Percentiles rank a stretch among this genome's conserved stretches.
These are phyloP conservation scores for Penicillium sp. DNA, from an alignment of 2,329 filamentous ascomycete genomes.

Conservation along the genomic window DNA sequence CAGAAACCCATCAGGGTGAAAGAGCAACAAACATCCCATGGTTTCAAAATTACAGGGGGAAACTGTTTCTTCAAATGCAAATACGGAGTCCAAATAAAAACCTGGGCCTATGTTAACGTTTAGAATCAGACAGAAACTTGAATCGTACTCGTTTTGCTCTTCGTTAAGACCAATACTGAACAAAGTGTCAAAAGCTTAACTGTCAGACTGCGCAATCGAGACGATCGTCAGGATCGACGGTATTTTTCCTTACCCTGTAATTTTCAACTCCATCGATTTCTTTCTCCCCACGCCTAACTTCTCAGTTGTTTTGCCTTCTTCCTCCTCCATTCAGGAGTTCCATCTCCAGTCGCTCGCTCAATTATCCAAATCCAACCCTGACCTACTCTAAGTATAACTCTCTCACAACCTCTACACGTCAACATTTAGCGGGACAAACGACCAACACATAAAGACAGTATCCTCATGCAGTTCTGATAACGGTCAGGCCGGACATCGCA, in stretches of 20 bases:
- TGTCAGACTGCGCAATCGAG: background rate
- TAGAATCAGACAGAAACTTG: background rate
- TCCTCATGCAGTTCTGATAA: conserved; percentile 8
- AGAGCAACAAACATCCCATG: conserved; percentile 4
- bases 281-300: conserved; percentile 7
- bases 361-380: background rate
- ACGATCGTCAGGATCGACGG: conserved; percentile 8
- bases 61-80: background rate
- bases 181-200: conserved; percentile 1
- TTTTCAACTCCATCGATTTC: conserved; percentile 7
- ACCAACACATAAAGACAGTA: background rate
- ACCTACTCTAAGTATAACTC: background rate
- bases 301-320: conserved; percentile 4
- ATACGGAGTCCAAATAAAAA: background rate
- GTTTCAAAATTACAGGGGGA: background rate
- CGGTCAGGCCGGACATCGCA: conserved; percentile 5
- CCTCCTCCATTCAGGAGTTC: conserved; percentile 3
- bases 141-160: background rate
- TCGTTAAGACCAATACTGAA: background rate
- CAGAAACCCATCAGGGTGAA: conserved; percentile 3
- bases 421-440: background rate
- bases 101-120: background rate
- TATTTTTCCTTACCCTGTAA: conserved; percentile 6
- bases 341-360: conserved; percentile 8
- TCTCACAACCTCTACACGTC: background rate